Base-by-base conservation (phyloP, 169 alveolate genomes). In the Cystoisospora suis region DNA sequence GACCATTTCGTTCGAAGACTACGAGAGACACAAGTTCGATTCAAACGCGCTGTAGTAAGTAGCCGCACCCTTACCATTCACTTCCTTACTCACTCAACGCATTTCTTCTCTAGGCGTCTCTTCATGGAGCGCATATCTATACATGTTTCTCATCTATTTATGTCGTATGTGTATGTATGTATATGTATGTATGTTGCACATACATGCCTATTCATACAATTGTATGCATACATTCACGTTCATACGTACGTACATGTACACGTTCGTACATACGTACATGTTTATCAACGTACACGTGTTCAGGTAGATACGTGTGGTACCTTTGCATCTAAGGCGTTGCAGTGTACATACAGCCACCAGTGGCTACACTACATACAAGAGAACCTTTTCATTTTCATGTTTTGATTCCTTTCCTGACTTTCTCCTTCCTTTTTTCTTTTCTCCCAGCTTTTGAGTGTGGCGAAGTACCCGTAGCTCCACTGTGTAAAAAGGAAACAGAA, bases 41-140 rank as follows among this genome's bases (percentile, higher is more conserved):
- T 94, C 87, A 93, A 93, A 87, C 91, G 92, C 70, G 95, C 94
- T 23, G 72, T 90, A 91, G 95, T 93, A 56, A 58, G 81, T n/a
- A n/a, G n/a, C n/a, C n/a, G n/a, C n/a, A n/a, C n/a, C n/a, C 65
- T 53, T 53, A 23, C 23, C 65, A 15, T 23, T 12, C 65, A 15
- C 65, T 53, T 12, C 23, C 23, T 53, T 53, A 15, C 65, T 53
- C 65, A 23, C 65, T 53, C 29, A 15, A 12, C 23, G 65, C 65
- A 23, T 53, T 23, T 53, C 65, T 53, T 53, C 65, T 23, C 65
- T 53, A 23, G 65, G 65, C 23, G 29, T 12, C 29, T 53, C 65
- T 53, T 53, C 23, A 15, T 53, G 65, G 23, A 12, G 23, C 65
- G 23, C 65, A 53, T 23, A 53, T 53, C 29, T 53, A 53, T 53